Evolutionary conservation across 768 basidiomycete genomes (phyloP), one percentile per base, ranked within the genome.

Genomic region (Russula olivacea): DNA sequence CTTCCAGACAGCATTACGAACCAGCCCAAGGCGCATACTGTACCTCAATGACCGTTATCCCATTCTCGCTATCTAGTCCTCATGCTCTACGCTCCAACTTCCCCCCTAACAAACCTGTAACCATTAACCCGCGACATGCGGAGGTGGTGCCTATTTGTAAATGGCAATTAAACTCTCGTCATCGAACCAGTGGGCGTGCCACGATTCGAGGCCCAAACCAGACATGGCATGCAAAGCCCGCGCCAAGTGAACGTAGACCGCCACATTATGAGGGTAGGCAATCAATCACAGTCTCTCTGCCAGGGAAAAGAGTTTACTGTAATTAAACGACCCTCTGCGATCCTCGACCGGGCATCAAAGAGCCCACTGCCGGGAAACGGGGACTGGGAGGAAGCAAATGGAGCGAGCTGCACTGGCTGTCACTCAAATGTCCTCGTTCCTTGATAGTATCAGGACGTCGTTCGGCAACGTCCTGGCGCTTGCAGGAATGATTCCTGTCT

Each of bases 391-490:
- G 38, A 40, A 48, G 48, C 14, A 14, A 25, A 2, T 36, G 14
- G 48, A 8, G 23, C 15, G 48, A 49, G 48, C 25, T 21, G 45
- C 25, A 49, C 7, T 17, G 25, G 14, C 47, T 25, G 47, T 15
- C 48, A 49, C 52, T 23, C 52, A 21, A 38, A 30, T 30, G n/a
- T 55, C 41, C 21, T n/a, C 5, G 38, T 55, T 30, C 40, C 41
- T 53, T 55, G 41, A 43, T 55, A 43, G 0, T 23, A 19, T 55
- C 41, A 19, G 54, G 36, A 25, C 17, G 2, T 45, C n/a, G 55
- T 28, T 19, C 40, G 55, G 55, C 25, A 56, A 56, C 55, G 28
- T 32, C 41, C 41, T 56, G 7, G 55, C 55, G 55, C 55, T 12
- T 14, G 5, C 11, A 4, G 21, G 21, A 21, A 21, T 10, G n/a